phyloP scores from a whole-genome alignment of 768 basidiomycete species.

The Boletus coccyginus region DNA sequence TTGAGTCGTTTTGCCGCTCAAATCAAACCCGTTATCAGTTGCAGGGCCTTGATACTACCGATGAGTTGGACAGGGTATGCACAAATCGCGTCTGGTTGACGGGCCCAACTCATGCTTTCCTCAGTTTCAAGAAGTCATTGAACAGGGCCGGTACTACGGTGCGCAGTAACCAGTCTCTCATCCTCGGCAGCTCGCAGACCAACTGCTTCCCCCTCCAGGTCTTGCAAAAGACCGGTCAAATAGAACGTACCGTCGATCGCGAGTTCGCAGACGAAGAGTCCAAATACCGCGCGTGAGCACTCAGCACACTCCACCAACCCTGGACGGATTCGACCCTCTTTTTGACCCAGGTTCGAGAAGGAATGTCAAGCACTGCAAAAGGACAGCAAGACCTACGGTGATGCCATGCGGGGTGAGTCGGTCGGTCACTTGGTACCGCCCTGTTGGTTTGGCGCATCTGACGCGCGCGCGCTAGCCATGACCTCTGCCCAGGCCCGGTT shows the following conservation, averaged over 20 bases:
- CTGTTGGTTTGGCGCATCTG: not conserved
- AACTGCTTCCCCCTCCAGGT: constrained; percentile 46
- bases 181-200: constrained; percentile 3
- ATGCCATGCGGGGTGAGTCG: constrained; percentile 83
- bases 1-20: not conserved
- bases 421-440: not conserved
- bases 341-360: constrained; percentile 79
- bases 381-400: constrained; percentile 91
- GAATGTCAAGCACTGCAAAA: constrained; percentile 92
- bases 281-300: constrained; percentile 79
- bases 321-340: not conserved
- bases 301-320: not conserved
- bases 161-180: constrained; percentile 27
- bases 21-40: no score
- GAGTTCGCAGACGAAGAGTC: constrained; percentile 93
- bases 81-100: not conserved
- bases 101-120: not conserved
- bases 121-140: constrained; percentile 89
- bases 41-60: not conserved
- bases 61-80: constrained; percentile 60
- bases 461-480: constrained; percentile 62
- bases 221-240: constrained; percentile 97
- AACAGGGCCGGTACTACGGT: constrained; percentile 91
- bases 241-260: constrained; percentile 91
- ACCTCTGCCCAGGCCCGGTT: constrained; percentile 88